Conservation (phyloP, 352 stramenopile genomes). For the Globisporangium polare region DNA sequence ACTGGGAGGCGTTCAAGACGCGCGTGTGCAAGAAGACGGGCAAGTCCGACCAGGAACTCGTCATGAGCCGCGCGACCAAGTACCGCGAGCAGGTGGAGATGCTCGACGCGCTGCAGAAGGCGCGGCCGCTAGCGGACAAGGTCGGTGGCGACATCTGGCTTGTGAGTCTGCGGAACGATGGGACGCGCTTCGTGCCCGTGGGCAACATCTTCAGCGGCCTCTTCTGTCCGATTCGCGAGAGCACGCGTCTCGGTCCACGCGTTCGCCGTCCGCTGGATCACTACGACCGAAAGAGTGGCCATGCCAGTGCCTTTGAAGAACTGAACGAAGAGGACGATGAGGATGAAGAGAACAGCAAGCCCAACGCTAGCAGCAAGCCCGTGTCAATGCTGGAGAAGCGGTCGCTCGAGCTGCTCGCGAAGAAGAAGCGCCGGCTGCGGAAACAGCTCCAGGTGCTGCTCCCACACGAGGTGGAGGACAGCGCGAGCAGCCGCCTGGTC, state of each 20-base stretch:
- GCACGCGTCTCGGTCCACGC: constrained; percentile 43
- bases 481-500: constrained; percentile 39
- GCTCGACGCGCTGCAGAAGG: constrained; percentile 86
- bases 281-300: not conserved
- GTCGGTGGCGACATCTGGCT: constrained; percentile 87
- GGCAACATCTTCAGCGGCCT: constrained; percentile 93
- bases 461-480: constrained; percentile 58
- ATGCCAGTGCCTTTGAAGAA: not conserved
- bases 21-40: constrained; percentile 52
- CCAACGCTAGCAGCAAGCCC: constrained; percentile 6
- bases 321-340: constrained; percentile 3
- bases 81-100: constrained; percentile 90
- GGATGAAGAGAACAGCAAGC: constrained; percentile 10
- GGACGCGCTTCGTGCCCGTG: constrained; percentile 84
- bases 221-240: constrained; percentile 84
- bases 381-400: constrained; percentile 53
- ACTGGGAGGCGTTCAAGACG: constrained; percentile 71
- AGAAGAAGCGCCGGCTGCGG: constrained; percentile 58
- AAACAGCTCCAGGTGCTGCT: constrained; percentile 67
- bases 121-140: constrained; percentile 83
- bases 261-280: constrained; percentile 60
- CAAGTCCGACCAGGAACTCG: constrained; percentile 68
- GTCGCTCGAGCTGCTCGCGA: constrained; percentile 42
- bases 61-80: constrained; percentile 80
- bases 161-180: constrained; percentile 84